Conservation (phyloP, 2,329 filamentous ascomycete genomes). For the Eutypella sp. region DNA sequence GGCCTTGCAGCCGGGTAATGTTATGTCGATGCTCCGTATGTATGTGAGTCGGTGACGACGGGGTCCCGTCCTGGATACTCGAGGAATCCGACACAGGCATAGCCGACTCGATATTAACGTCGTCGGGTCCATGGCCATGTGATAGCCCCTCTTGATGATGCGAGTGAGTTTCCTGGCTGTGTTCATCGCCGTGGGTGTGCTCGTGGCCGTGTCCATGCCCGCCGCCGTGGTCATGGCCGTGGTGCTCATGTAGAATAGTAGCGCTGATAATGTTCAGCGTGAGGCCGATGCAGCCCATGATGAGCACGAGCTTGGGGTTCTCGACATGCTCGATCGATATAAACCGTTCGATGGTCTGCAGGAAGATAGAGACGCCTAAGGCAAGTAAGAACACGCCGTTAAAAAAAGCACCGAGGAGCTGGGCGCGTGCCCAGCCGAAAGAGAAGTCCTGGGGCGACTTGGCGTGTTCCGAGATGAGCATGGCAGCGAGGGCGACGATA, state of each 20-base stretch:
- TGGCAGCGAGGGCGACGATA: slow-evolving; percentile 58
- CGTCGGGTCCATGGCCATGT: slow-evolving; percentile 33
- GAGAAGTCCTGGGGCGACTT: slow-evolving; percentile 55
- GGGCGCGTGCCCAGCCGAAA: slow-evolving; percentile 73
- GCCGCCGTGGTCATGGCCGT: slow-evolving; percentile 22
- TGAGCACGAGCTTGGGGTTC: slow-evolving; percentile 60
- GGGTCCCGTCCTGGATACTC: slow-evolving; percentile 7
- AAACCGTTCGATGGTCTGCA: slow-evolving; percentile 71
- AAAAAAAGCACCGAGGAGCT: slow-evolving; percentile 73
- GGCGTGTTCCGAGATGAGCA: slow-evolving; percentile 52
- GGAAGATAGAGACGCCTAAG: slow-evolving; percentile 64
- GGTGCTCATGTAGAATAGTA: slow-evolving; percentile 58
- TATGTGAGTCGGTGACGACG: slow-evolving; percentile 21
- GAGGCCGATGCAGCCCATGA: slow-evolving; percentile 65
- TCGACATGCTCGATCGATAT: slow-evolving; percentile 54
- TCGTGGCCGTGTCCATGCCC: slow-evolving; percentile 13
- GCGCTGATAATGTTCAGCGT: slow-evolving; percentile 63
- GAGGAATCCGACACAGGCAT: slow-evolving; percentile 13
- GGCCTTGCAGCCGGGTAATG: slow-evolving; percentile 23
- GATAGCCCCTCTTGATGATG: slow-evolving; percentile 5
- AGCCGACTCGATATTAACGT: slow-evolving; percentile 26
- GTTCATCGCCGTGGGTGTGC: slow-evolving; percentile 3
- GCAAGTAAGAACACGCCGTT: slow-evolving; percentile 72
- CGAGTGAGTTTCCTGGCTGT: slow-evolving; percentile 1
- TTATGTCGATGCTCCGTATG: slow-evolving; percentile 49